Evolutionary conservation across 1,139 yeast genomes (phyloP).

Genomic region (Suhomyces atakaporum): DNA sequence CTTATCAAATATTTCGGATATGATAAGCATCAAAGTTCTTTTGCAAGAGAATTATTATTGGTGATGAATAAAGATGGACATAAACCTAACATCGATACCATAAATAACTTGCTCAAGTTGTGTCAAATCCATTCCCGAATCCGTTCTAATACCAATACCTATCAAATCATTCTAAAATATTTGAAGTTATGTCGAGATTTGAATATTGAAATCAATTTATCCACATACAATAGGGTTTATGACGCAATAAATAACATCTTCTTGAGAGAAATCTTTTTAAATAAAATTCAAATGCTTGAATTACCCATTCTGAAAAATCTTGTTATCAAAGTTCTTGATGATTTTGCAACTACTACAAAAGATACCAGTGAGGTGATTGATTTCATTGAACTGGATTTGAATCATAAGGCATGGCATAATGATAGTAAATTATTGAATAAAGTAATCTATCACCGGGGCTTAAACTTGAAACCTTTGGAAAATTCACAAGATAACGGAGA

Average conservation of each 20-base stretch:
- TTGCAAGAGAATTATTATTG: conserved; percentile 43
- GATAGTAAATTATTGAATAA: conserved; percentile 35
- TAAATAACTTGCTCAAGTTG: conserved; percentile 38
- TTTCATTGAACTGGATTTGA: conserved; percentile 40
- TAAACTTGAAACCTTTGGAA: conserved; percentile 10
- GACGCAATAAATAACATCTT: conserved; percentile 41
- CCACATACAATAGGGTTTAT: conserved; percentile 42
- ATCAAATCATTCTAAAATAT: conserved; percentile 33
- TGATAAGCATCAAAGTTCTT: conserved; percentile 44
- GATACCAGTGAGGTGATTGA: conserved; percentile 28
- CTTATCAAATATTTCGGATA: conserved; percentile 46
- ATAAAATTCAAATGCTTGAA: conserved; percentile 32
- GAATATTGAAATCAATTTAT: conserved; percentile 35
- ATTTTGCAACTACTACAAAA: conserved; percentile 33
- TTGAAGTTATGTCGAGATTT: conserved; percentile 30
- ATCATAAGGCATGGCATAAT: conserved; percentile 30
- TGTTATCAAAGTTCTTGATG: conserved; percentile 36
- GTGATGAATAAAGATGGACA: conserved; percentile 49
- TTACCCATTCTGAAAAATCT: conserved; percentile 39
- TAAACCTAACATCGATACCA: conserved; percentile 42
- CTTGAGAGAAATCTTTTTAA: conserved; percentile 39
- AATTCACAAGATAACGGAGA: conserved; percentile 9
- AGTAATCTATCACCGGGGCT: conserved; percentile 27
- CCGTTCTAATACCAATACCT: conserved; percentile 37
- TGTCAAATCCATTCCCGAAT: conserved; percentile 37